Evolutionary conservation across 2,329 filamentous ascomycete genomes (phyloP).

Genomic region (Samsoniella hepiali): DNA sequence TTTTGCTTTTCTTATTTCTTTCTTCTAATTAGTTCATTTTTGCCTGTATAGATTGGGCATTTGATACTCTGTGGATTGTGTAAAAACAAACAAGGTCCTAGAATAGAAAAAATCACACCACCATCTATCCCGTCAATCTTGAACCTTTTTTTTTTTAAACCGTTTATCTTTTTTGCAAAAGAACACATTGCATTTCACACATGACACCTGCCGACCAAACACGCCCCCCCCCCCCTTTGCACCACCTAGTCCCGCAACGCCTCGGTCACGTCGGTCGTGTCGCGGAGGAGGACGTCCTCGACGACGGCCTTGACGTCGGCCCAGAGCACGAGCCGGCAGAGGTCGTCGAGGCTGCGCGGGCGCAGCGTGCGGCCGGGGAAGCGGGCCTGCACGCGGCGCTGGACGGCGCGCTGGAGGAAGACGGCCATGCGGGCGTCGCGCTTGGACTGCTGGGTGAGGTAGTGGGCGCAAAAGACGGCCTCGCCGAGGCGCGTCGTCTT

Average conservation of each 20-base stretch:
- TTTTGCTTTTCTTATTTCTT: background rate
- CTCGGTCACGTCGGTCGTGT: conserved; percentile 21
- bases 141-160: background rate
- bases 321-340: conserved; percentile 33
- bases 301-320: conserved; percentile 33
- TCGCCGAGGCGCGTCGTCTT: conserved; percentile 36
- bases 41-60: background rate
- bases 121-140: background rate
- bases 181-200: too few species aligned
- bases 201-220: background rate
- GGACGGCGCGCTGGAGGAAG: conserved; percentile 33
- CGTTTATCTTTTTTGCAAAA: too few species aligned
- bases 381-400: conserved; percentile 24
- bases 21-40: background rate
- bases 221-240: background rate
- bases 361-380: conserved; percentile 10
- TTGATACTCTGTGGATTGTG: background rate
- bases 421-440: conserved; percentile 34
- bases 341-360: conserved; percentile 32
- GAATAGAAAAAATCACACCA: background rate
- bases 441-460: conserved; percentile 36
- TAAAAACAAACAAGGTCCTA: background rate
- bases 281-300: conserved; percentile 30
- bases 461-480: conserved; percentile 30
- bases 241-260: conserved; percentile 15